Percentiles rank a stretch among this genome's conserved stretches.
These are phyloP conservation scores for Zelonia costaricensis DNA, from an alignment of 208 protist genomes.

Conservation along the genomic window DNA sequence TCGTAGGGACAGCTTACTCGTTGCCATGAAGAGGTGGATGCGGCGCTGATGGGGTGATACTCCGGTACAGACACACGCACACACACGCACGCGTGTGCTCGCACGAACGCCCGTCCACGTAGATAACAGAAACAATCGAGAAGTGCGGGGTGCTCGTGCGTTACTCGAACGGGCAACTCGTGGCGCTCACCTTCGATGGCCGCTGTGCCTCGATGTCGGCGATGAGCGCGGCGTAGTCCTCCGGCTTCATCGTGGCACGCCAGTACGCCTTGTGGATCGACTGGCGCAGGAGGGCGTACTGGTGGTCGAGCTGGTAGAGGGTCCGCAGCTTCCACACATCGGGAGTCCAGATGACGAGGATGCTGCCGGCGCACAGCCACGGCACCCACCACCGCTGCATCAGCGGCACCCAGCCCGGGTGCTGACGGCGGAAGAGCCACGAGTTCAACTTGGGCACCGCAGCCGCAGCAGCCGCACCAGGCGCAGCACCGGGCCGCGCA, in stretches of 20 bases:
- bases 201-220: conserved; percentile 46
- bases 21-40: too few relatives aligned
- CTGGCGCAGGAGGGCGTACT: conserved; percentile 68
- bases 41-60: too few relatives aligned
- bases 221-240: conserved; percentile 64
- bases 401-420: conserved; percentile 75
- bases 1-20: too few relatives aligned
- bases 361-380: conserved; percentile 47
- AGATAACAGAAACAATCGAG: too few relatives aligned
- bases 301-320: conserved; percentile 67
- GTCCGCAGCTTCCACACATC: conserved; percentile 87
- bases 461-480: background rate
- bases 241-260: conserved; percentile 62
- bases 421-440: conserved; percentile 78
- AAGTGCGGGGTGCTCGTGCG: too few relatives aligned
- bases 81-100: background rate
- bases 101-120: too few relatives aligned
- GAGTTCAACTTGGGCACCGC: conserved; percentile 41
- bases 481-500: background rate
- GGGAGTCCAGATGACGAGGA: conserved; percentile 69
- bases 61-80: conserved; percentile 12
- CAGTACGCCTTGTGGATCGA: conserved; percentile 78
- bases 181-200: conserved; percentile 41
- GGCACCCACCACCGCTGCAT: conserved; percentile 89
- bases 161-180: conserved; percentile 67